These are phyloP conservation scores for Porodaedalea pini DNA, from an alignment of 1,284 basidiomycete genomes.

Conservation along the genomic window DNA sequence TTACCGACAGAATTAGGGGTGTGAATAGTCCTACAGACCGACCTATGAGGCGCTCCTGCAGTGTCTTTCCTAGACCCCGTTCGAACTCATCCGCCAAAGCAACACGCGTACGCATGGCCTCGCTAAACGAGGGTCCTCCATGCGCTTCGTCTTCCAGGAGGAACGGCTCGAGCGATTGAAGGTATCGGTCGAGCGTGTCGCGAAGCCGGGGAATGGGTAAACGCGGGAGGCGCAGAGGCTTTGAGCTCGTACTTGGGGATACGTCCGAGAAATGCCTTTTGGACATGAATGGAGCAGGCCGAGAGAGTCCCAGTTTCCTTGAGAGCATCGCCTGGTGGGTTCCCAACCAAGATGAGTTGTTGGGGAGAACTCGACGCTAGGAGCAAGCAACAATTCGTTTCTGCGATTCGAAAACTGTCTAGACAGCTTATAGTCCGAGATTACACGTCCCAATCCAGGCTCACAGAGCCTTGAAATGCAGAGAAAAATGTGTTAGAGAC, in stretches of 20 bases:
- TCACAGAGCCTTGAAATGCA: no score
- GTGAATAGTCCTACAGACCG: constrained; percentile 28
- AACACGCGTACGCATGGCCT: constrained; percentile 58
- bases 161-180: constrained; percentile 79
- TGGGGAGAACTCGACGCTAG: no score
- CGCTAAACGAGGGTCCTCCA: constrained; percentile 50
- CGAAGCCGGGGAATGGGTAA: constrained; percentile 85
- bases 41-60: constrained; percentile 84
- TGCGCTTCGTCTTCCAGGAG: constrained; percentile 70
- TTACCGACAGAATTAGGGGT: constrained; percentile 13
- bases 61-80: constrained; percentile 61
- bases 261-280: constrained; percentile 7
- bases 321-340: background rate
- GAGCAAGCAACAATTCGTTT: no score
- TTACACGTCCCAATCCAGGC: no score
- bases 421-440: no score
- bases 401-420: no score
- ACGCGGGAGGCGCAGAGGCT: constrained; percentile 43
- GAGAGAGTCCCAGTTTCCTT: background rate
- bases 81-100: constrained; percentile 75
- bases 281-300: background rate
- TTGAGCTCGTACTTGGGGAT: background rate
- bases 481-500: no score
- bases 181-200: constrained; percentile 76
- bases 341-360: no score